phyloP scores from a whole-genome alignment of 345 rosid genomes.

The Psidium guajava region DNA sequence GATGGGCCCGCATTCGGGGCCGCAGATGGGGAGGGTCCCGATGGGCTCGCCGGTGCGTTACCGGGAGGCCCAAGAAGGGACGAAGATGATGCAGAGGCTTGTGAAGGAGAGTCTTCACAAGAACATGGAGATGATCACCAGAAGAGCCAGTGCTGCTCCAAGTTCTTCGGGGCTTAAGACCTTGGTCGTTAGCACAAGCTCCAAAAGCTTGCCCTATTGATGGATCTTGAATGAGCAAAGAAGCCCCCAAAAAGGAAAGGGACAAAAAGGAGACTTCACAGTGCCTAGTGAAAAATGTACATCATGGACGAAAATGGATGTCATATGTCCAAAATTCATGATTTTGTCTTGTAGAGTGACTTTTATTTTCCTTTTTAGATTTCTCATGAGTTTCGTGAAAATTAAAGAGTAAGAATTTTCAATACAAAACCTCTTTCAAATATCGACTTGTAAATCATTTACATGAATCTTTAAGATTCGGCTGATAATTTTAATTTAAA shows the following conservation, averaged over 20 bases:
- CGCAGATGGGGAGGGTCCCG: conserved; percentile 45
- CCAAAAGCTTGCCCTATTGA: conserved; percentile 85
- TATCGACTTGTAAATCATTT: background rate
- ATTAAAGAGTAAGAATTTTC: background rate
- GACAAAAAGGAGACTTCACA: background rate
- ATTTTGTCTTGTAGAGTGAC: background rate
- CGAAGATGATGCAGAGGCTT: conserved; percentile 61
- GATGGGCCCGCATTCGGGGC: conserved; percentile 96
- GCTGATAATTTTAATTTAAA: background rate
- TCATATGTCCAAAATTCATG: background rate
- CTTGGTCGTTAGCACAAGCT: conserved; percentile 68
- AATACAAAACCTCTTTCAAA: background rate
- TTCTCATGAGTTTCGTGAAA: background rate
- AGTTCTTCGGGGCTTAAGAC: conserved; percentile 32
- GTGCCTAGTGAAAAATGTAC: background rate
- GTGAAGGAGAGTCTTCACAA: conserved; percentile 79
- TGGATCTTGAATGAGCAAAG: background rate
- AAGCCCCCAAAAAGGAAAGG: background rate
- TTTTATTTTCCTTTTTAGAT: background rate
- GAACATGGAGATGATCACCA: conserved; percentile 83
- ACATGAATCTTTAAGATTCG: background rate
- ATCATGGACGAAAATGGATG: background rate
- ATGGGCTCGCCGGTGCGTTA: conserved; percentile 51
- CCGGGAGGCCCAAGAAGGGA: conserved; percentile 45
- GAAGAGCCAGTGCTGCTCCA: conserved; percentile 39